phyloP scores from a whole-genome alignment of 1,284 basidiomycete species.

The Cerrena zonata region DNA sequence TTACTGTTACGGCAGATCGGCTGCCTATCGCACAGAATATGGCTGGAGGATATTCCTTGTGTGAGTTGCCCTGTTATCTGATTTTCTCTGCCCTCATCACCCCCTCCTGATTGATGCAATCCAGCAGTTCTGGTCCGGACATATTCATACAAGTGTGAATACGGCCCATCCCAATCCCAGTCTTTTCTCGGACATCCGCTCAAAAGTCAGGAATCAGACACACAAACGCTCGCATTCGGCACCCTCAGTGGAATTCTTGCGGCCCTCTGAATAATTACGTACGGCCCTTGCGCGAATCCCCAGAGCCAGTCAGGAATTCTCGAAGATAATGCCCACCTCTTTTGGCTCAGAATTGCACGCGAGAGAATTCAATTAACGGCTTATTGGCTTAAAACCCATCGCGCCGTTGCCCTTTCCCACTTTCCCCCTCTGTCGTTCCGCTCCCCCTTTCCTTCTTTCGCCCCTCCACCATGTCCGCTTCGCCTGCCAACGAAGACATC shows the following conservation, averaged over 20 bases:
- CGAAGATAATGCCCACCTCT: constrained; percentile 55
- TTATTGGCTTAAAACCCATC: constrained; percentile 71
- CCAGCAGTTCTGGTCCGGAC: neutral
- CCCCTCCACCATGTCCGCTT: constrained; percentile 38
- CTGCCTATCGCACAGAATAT: constrained; percentile 5
- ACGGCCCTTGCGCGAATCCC: constrained; percentile 27
- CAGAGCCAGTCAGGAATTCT: constrained; percentile 38
- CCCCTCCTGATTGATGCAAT: neutral
- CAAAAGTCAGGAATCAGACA: neutral
- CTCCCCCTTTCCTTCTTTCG: constrained; percentile 22
- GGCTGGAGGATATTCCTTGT: constrained; percentile 1
- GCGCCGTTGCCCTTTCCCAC: constrained; percentile 52
- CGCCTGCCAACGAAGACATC: constrained; percentile 34
- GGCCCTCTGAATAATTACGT: constrained; percentile 42
- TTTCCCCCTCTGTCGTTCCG: constrained; percentile 44
- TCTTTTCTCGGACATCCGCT: too few relatives aligned
- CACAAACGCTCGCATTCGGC: constrained; percentile 1
- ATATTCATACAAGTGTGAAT: too few relatives aligned
- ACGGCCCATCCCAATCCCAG: too few relatives aligned
- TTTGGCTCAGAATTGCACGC: constrained; percentile 48
- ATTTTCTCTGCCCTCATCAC: neutral
- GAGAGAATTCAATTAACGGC: constrained; percentile 64
- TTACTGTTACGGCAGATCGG: constrained; percentile 8
- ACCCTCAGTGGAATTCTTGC: neutral
- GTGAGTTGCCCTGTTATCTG: constrained; percentile 5